Evolutionary conservation across 371 early-diverging fungal species (phyloP), one percentile per base, ranked within the genome.

Genomic region (Syncephalis plumigaleata): DNA sequence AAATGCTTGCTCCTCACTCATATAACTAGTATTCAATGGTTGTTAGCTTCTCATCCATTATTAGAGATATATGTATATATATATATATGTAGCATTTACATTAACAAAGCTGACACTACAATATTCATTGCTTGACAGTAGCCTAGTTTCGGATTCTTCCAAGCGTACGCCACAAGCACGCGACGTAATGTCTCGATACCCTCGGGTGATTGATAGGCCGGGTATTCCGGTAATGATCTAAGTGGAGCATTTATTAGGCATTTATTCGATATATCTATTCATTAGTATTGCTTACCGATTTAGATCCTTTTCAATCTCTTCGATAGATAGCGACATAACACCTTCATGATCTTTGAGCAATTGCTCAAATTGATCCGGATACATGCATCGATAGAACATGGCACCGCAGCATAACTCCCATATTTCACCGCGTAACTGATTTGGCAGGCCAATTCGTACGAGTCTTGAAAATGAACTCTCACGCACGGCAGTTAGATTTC

Each of bases 111-210:
- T 26, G 87, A 87, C 13, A 89, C 88, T 2, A 96, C 84, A 58
- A 96, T 90, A 60, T 96, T 96, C 98, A 97, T 97, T 0, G 98
- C 96, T 61, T 97, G 96, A 59, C 96, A 95, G 62, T 97, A 97
- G 11, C 98, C 98, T 18, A 97, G 73, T 56, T 90, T 91, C 0
- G 86, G 80, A 48, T 88, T 76, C 52, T 74, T 73, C 78, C 81
- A 79, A 9, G 85, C 70, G 59, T 89, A 89, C 2, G 90, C 86
- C 27, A 71, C 75, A 22, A 97, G 64, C 9, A 95, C 95, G 21
- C 91, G 73, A 26, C 98, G 73, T 47, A 97, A 65, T 9, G 86
- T 68, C 39, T 83, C 71, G 47, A 97, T 94, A 0, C 98, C 98
- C 52, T 93, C 84, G 9, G 70, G 70, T 4, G 68, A 78, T 62